Conservation (phyloP, 1,284 basidiomycete genomes). For the Apiotrichum gamsii region DNA sequence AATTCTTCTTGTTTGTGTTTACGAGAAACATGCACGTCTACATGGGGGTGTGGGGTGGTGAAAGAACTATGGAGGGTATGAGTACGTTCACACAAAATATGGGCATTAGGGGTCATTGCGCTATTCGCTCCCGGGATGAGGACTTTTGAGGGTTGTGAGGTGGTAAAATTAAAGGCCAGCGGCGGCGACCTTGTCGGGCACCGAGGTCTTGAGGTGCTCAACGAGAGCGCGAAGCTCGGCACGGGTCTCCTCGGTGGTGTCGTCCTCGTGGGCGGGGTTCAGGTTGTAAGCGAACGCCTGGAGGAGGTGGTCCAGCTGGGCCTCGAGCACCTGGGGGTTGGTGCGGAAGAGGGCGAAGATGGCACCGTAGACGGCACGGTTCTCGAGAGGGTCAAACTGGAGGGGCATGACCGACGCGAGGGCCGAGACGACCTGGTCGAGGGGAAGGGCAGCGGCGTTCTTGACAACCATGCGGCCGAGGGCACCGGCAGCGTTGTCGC, state of each 20-base stretch:
- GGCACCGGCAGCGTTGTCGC: constrained; percentile 93
- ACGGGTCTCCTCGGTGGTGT: constrained; percentile 70
- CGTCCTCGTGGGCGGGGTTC: constrained; percentile 63
- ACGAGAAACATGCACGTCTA: constrained; percentile 14
- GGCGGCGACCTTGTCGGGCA: constrained; percentile 46
- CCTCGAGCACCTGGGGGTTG: constrained; percentile 62
- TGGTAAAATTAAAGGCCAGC: constrained; percentile 40
- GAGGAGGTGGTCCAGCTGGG: constrained; percentile 76
- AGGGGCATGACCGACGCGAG: constrained; percentile 79
- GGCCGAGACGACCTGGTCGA: constrained; percentile 78
- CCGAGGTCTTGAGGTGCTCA: constrained; percentile 56
- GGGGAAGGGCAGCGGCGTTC: constrained; percentile 73
- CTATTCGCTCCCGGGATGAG: not conserved
- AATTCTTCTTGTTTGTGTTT: not conserved
- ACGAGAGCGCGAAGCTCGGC: constrained; percentile 70
- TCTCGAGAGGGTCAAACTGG: constrained; percentile 82
- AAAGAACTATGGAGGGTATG: constrained; percentile 16
- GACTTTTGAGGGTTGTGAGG: too few species aligned
- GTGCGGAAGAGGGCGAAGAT: constrained; percentile 82
- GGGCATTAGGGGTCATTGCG: constrained; percentile 14
- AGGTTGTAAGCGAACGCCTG: constrained; percentile 78
- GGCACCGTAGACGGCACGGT: constrained; percentile 79
- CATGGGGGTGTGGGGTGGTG: constrained; percentile 15
- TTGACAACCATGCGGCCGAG: constrained; percentile 82
- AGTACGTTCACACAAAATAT: constrained; percentile 14